phyloP scores from a whole-genome alignment of 805 yeast genomes.

The Pichia thaimueangensis region DNA sequence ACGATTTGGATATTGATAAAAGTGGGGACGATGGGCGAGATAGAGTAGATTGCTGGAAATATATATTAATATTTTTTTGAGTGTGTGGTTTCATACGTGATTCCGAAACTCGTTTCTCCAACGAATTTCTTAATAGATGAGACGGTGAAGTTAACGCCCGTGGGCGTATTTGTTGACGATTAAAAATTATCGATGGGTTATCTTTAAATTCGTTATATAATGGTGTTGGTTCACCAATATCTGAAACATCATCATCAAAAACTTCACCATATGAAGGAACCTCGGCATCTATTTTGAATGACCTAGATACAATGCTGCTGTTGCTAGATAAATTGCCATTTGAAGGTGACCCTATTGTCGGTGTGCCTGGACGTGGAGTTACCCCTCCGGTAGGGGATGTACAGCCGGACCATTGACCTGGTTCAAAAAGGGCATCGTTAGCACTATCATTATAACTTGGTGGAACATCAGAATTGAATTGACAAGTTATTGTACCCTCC shows the following conservation, averaged over 20 bases:
- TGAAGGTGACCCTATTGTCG: not conserved
- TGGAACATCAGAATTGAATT: constrained; percentile 7
- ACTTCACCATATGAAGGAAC: constrained; percentile 25
- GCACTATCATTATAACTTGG: constrained; percentile 24
- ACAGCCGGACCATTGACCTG: constrained; percentile 4
- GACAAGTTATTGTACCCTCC: constrained; percentile 20
- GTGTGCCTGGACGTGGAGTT: too few relatives aligned
- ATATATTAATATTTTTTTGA: too few relatives aligned
- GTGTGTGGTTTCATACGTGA: not conserved
- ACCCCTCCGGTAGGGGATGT: not conserved
- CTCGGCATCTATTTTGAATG: constrained; percentile 6
- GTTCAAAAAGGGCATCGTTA: constrained; percentile 19
- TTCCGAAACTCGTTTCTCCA: not conserved
- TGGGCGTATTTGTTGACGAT: not conserved
- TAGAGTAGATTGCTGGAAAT: not conserved
- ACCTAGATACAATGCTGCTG: not conserved
- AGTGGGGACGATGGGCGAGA: not conserved
- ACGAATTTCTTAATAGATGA: not conserved
- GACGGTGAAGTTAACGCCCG: not conserved
- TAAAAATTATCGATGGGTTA: not conserved
- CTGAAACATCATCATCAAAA: constrained; percentile 24
- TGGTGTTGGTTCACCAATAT: constrained; percentile 24
- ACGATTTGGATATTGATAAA: not conserved
- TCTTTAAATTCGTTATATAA: constrained; percentile 13
- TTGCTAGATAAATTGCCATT: not conserved